Base-by-base conservation (phyloP, 306 rosid genomes). In the Quercus bicolor region DNA sequence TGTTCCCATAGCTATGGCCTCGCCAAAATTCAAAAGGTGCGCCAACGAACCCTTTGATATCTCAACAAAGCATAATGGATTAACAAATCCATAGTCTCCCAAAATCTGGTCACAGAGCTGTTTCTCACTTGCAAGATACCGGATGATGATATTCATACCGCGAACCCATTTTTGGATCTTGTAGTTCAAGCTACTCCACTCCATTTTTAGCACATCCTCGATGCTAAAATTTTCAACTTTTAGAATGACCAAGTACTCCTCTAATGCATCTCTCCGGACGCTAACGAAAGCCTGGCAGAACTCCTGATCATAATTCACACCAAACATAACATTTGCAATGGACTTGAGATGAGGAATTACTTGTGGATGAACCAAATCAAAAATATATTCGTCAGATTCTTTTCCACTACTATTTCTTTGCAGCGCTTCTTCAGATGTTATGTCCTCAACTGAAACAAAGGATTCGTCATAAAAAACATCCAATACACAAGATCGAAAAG, bases 311-410 rank as follows among this genome's bases (percentile, higher is more conserved):
- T 89, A 89, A 55, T 86, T 86, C 18, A 91, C 87, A 77, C 82
- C 73, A 79, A 89, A 90, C 97, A 90, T 90, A 56, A 20, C 76
- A 65, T 75, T 82, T 54, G 95, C 93, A 53, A 92, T 89, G 76
- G 83, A 78, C 77, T 80, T 88, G 72, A 90, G 89, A 84, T 80
- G 84, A 16, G 86, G 78, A 57, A 87, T 51, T 29, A 74, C 84
- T 9, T 75, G 78, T 8, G 89, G 88, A 79, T 82, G 76, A 78
- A 90, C 83, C 85, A 87, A 70, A 64, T 90, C 86, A 11, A 86
- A 74, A 26, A 33, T 34, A 59, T 74, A 55, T 2, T 82, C 76
- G 15, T 83, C 85, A 0, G 65, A 61, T 43, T 59, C 83, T 33
- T 57, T 48, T 73, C 57, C 76, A 15, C 7, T 64, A 48, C 74